phyloP scores from a whole-genome alignment of 78 protist species.

The Fonticula alba region DNA sequence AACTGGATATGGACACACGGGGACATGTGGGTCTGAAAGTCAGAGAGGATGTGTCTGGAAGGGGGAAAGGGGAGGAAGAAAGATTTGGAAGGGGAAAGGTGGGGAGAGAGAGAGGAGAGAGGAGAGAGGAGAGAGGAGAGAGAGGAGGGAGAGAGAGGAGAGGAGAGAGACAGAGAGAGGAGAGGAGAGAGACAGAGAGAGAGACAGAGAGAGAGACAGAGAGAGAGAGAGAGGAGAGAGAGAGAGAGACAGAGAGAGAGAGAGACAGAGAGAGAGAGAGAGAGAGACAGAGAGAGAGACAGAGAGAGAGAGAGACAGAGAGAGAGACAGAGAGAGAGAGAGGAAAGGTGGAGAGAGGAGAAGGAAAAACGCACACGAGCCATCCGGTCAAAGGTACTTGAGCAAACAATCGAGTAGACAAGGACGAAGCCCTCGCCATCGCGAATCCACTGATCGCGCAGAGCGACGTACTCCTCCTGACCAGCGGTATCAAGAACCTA shows the following conservation, averaged over 20 bases:
- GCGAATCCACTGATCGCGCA: conserved; percentile 12
- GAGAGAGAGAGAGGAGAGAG: no score
- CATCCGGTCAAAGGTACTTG: conserved; percentile 16
- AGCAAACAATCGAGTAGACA: conserved; percentile 33
- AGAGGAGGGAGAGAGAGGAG: neutral
- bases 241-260: no score
- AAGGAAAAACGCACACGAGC: neutral
- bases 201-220: no score
- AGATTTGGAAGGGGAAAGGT: neutral
- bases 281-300: no score
- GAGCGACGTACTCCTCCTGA: conserved; percentile 25
- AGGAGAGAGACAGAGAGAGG: no score
- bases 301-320: no score
- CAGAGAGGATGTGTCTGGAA: neutral
- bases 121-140: neutral
- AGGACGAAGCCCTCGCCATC: conserved; percentile 45
- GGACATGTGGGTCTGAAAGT: no score
- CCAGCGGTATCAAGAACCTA: conserved; percentile 20
- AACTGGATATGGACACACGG: conserved; percentile 10
- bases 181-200: no score
- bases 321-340: no score
- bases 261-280: no score
- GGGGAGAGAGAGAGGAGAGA: neutral
- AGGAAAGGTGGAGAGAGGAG: neutral
- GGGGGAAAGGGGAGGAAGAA: neutral